Percentiles rank a stretch among this genome's conserved stretches.
Evolutionary conservation across 495 filamentous ascomycete genomes (phyloP).

Genomic region (Pyrenula massariospora): DNA sequence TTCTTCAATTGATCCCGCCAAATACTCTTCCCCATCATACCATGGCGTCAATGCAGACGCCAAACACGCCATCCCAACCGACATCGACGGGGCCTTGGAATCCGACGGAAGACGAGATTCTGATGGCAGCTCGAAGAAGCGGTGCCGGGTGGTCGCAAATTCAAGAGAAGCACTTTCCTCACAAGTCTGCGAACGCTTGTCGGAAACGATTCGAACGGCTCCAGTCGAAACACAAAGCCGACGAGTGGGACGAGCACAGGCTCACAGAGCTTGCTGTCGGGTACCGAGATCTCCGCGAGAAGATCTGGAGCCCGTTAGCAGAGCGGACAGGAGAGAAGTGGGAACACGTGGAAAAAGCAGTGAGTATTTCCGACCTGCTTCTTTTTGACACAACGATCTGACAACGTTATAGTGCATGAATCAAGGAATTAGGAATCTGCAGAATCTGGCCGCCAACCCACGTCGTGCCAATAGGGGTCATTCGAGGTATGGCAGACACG

Average conservation of each 20-base stretch:
- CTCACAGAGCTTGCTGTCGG: slow-evolving; percentile 52
- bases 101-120: slow-evolving; percentile 47
- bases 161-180: slow-evolving; percentile 53
- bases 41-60: neutral
- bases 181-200: slow-evolving; percentile 67
- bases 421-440: neutral
- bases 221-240: slow-evolving; percentile 48
- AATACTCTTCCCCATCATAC: neutral
- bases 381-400: neutral
- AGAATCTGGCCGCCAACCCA: neutral
- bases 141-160: slow-evolving; percentile 66
- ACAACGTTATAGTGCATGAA: neutral
- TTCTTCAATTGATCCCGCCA: neutral
- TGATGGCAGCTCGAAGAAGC: slow-evolving; percentile 48
- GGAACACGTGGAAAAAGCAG: slow-evolving; percentile 59
- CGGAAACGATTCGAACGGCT: slow-evolving; percentile 67
- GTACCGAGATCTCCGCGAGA: slow-evolving; percentile 55
- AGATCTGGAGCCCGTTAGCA: slow-evolving; percentile 61
- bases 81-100: slow-evolving; percentile 37
- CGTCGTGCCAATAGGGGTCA: neutral
- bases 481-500: neutral
- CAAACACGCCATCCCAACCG: neutral
- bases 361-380: slow-evolving; percentile 17
- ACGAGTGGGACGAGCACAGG: slow-evolving; percentile 58
- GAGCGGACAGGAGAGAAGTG: slow-evolving; percentile 54